phyloP scores from a whole-genome alignment of 1,284 basidiomycete genomes.

The Laetiporus sulphureus region DNA sequence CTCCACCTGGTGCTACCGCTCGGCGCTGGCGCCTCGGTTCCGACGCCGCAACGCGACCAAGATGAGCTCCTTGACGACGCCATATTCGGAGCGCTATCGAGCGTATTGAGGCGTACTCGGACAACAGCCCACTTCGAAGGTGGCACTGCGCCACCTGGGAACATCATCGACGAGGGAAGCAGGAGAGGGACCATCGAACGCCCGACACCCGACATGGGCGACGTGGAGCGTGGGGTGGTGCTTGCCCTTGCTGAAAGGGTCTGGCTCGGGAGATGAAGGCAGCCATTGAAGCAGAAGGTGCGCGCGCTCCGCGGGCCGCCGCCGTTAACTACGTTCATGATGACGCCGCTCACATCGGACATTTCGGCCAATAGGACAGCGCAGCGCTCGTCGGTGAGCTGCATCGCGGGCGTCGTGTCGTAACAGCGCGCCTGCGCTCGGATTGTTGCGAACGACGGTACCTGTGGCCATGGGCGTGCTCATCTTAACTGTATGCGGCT shows the following conservation, averaged over 20 bases:
- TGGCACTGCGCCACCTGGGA: background rate
- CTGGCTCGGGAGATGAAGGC: slow-evolving; percentile 28
- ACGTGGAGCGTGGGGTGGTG: slow-evolving; percentile 41
- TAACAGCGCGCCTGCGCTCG: background rate
- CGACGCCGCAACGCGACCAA: background rate
- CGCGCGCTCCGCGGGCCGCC: background rate
- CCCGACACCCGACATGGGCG: slow-evolving; percentile 25
- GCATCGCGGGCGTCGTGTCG: background rate
- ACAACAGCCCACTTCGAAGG: background rate
- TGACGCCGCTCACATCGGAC: background rate
- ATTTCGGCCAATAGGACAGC: slow-evolving; percentile 1
- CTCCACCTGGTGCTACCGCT: slow-evolving; percentile 29
- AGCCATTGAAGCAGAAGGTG: no score
- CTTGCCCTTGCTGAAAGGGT: slow-evolving; percentile 41
- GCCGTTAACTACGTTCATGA: background rate
- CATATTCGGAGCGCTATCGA: slow-evolving; percentile 6
- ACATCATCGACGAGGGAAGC: background rate
- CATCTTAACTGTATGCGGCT: slow-evolving; percentile 3
- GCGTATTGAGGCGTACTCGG: slow-evolving; percentile 4
- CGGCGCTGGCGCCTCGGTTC: background rate
- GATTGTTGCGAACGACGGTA: background rate
- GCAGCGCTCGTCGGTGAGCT: no score
- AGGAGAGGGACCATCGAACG: background rate
- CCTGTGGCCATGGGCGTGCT: no score
- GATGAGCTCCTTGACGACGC: slow-evolving; percentile 8